phyloP scores from a whole-genome alignment of 768 basidiomycete species.

The Boletales sp. region DNA sequence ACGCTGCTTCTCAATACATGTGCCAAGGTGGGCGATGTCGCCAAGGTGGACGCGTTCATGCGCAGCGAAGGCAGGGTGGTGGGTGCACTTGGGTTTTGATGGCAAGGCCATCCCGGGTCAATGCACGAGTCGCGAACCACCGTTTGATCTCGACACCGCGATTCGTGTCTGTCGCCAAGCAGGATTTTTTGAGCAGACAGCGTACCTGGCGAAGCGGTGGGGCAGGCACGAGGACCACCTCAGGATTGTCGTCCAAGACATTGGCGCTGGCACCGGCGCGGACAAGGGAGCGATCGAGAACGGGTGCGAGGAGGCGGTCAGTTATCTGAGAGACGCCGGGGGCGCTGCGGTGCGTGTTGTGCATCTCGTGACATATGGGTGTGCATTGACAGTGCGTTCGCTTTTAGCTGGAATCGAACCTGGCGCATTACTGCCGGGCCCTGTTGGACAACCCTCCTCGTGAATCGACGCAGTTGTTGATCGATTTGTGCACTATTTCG shows the following conservation, averaged over 20 bases:
- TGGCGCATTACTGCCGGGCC: constrained; percentile 84
- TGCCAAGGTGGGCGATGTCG: constrained; percentile 93
- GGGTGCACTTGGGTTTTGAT: constrained; percentile 15
- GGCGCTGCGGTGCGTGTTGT: constrained; percentile 63
- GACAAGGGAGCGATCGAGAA: constrained; percentile 35
- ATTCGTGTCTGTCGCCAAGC: constrained; percentile 96
- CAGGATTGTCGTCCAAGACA: constrained; percentile 92
- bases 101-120: constrained; percentile 26
- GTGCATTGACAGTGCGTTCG: background rate
- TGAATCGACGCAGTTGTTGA: constrained; percentile 86
- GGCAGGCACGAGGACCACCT: constrained; percentile 90
- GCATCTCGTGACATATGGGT: no score
- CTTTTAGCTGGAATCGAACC: constrained; percentile 79
- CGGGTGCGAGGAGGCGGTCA: constrained; percentile 68
- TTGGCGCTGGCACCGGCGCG: constrained; percentile 33
- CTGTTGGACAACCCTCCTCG: constrained; percentile 79
- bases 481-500: constrained; percentile 82
- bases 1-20: constrained; percentile 96
- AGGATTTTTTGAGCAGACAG: constrained; percentile 92
- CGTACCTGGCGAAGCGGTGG: constrained; percentile 90
- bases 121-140: constrained; percentile 63
- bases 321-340: constrained; percentile 76
- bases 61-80: constrained; percentile 70
- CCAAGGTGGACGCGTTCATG: constrained; percentile 76
- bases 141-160: constrained; percentile 95